Percentiles rank a stretch among this genome's conserved stretches.
These are phyloP conservation scores for Suillus luteus DNA, from an alignment of 768 basidiomycete genomes.

Conservation along the genomic window DNA sequence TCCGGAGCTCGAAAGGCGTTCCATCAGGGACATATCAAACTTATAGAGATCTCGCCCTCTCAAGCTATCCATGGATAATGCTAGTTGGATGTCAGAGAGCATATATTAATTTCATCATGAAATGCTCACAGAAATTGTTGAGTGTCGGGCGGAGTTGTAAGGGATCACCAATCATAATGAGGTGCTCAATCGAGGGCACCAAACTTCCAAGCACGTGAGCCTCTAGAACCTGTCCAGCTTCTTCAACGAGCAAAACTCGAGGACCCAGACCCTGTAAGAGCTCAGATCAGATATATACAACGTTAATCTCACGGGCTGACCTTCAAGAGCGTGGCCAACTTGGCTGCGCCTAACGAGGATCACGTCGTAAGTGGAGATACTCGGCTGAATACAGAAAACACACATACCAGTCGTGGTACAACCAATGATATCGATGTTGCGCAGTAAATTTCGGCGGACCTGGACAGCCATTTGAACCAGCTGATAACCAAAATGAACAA, in stretches of 20 bases:
- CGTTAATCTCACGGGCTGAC: slow-evolving; percentile 33
- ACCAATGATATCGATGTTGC: slow-evolving; percentile 61
- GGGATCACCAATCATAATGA: slow-evolving; percentile 83
- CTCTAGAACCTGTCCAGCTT: slow-evolving; percentile 82
- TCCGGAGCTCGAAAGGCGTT: slow-evolving; percentile 59
- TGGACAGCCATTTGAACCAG: slow-evolving; percentile 25
- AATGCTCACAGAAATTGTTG: slow-evolving; percentile 57
- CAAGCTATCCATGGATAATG: slow-evolving; percentile 67
- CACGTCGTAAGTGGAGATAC: neutral
- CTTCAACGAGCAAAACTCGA: slow-evolving; percentile 70
- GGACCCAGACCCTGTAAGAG: slow-evolving; percentile 54
- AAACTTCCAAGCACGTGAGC: slow-evolving; percentile 70
- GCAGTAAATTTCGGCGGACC: slow-evolving; percentile 58
- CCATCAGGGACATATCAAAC: slow-evolving; percentile 78
- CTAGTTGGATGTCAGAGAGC: slow-evolving; percentile 36
- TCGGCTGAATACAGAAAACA: neutral
- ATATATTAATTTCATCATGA: neutral
- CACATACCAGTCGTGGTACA: slow-evolving; percentile 75
- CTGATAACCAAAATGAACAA: neutral
- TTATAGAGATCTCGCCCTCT: slow-evolving; percentile 56
- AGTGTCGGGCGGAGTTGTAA: slow-evolving; percentile 71
- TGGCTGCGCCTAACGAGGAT: slow-evolving; percentile 60
- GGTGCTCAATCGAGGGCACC: slow-evolving; percentile 66
- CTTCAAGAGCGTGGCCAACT: slow-evolving; percentile 56
- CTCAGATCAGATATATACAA: slow-evolving; percentile 5